Evolutionary conservation across 257 asterid genomes (phyloP).

Genomic region (Thymus quinquecostatus): DNA sequence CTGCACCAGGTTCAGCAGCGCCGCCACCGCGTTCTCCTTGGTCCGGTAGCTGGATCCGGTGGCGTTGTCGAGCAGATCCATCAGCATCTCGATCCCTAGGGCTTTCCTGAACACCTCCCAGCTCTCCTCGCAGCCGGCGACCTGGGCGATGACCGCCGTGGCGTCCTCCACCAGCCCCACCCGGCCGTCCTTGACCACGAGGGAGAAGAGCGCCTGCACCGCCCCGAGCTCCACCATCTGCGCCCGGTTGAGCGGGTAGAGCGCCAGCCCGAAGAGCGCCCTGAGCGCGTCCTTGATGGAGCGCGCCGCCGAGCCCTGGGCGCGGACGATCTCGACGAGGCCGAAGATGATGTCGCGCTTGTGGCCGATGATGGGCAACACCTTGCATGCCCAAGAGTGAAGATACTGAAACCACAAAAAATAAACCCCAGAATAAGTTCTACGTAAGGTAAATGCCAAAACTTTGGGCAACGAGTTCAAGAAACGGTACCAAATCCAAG

Average conservation of each 20-base stretch:
- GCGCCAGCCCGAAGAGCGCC: constrained; percentile 78
- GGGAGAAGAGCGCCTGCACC: constrained; percentile 67
- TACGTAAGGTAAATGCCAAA: too few species aligned
- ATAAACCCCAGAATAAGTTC: constrained; percentile 21
- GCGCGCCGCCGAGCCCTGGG: constrained; percentile 59
- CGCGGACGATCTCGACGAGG: constrained; percentile 61
- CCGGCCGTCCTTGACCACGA: constrained; percentile 72
- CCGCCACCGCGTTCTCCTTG: constrained; percentile 81
- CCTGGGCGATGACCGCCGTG: constrained; percentile 92
- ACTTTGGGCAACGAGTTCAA: background rate
- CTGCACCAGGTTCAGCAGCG: constrained; percentile 74
- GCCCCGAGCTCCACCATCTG: constrained; percentile 82
- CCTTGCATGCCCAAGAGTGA: constrained; percentile 84
- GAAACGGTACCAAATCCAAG: constrained; percentile 75
- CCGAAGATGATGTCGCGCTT: constrained; percentile 88
- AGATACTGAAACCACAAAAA: constrained; percentile 60
- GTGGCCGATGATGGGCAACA: constrained; percentile 78
- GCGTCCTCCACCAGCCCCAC: constrained; percentile 84
- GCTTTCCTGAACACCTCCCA: constrained; percentile 74
- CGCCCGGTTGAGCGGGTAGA: constrained; percentile 70
- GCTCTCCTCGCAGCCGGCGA: constrained; percentile 90
- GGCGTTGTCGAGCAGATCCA: constrained; percentile 77
- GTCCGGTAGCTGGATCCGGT: constrained; percentile 79
- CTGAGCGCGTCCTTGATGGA: constrained; percentile 79
- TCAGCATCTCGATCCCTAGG: constrained; percentile 69